These are phyloP conservation scores for Kwoniella bestiolae DNA, from an alignment of 768 basidiomycete genomes.

Conservation along the genomic window DNA sequence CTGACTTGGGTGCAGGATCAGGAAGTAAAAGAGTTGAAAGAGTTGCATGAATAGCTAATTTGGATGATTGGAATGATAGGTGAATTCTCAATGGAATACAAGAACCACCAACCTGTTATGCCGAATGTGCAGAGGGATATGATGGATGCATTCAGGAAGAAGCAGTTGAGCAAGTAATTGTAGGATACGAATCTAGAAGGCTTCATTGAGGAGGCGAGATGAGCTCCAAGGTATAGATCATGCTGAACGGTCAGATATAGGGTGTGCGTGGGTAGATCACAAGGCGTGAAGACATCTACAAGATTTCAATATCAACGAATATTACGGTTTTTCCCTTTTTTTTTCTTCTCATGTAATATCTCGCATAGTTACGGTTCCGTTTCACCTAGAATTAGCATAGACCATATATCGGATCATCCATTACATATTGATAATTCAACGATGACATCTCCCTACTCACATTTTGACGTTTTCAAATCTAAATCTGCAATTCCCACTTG, in stretches of 20 bases:
- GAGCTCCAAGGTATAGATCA: too few relatives aligned
- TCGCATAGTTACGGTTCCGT: neutral
- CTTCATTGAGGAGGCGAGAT: too few relatives aligned
- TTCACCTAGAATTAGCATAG: neutral
- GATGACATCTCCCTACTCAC: neutral
- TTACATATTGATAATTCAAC: neutral
- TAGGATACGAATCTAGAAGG: neutral
- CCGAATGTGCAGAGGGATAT: constrained; percentile 86
- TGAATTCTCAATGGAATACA: constrained; percentile 64
- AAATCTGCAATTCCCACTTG: too few relatives aligned
- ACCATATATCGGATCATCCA: neutral
- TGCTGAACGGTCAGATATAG: too few relatives aligned
- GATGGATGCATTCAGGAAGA: constrained; percentile 82
- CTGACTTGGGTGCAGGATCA: too few relatives aligned
- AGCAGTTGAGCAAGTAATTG: constrained; percentile 60
- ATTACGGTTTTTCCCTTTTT: neutral
- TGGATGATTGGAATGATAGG: too few relatives aligned
- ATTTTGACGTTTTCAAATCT: too few relatives aligned
- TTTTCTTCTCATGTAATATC: neutral
- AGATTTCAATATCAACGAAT: neutral
- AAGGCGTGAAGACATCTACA: too few relatives aligned
- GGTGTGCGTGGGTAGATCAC: too few relatives aligned
- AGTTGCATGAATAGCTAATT: too few relatives aligned
- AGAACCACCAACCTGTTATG: constrained; percentile 82
- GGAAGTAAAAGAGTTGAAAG: too few relatives aligned